Percentiles rank a stretch among this genome's conserved stretches.
Conservation (phyloP, 306 rosid genomes). For the Alnus glutinosa region DNA sequence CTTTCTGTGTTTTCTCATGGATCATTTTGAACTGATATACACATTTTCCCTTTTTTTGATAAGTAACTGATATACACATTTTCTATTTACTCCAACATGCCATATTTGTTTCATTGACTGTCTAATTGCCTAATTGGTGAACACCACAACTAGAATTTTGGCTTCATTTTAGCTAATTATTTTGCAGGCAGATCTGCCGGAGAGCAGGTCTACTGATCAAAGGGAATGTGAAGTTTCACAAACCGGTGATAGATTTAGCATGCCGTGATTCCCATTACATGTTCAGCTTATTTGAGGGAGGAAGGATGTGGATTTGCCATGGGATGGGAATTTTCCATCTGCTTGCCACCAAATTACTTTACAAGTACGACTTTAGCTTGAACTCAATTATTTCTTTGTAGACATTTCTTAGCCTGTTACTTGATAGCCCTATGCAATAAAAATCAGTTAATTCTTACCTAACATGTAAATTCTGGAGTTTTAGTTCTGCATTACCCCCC, state of each 20-base stretch:
- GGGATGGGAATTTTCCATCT: constrained; percentile 20
- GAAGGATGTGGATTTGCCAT: constrained; percentile 12
- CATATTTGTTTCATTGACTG: constrained; percentile 12
- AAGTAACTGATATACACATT: constrained; percentile 2
- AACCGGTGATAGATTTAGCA: constrained; percentile 9
- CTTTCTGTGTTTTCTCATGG: constrained; percentile 1
- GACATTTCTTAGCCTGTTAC: background rate
- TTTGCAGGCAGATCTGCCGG: constrained; percentile 49
- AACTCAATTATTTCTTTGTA: background rate
- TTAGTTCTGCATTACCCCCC: background rate
- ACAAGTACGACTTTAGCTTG: constrained; percentile 31
- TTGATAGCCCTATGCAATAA: background rate
- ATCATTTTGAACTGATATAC: constrained; percentile 18
- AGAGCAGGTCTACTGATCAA: constrained; percentile 30
- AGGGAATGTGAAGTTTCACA: constrained; percentile 28
- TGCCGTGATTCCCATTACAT: constrained; percentile 11
- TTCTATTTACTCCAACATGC: constrained; percentile 4
- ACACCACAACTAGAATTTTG: background rate
- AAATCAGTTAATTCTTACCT: background rate
- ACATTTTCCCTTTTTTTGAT: background rate
- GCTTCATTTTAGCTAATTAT: constrained; percentile 16
- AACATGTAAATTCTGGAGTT: background rate
- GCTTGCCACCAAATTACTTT: constrained; percentile 22
- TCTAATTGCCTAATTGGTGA: constrained; percentile 26
- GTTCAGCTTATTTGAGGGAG: constrained; percentile 9